These are phyloP conservation scores for Mercurialis annua DNA, from an alignment of 345 rosid genomes.

Conservation along the genomic window DNA sequence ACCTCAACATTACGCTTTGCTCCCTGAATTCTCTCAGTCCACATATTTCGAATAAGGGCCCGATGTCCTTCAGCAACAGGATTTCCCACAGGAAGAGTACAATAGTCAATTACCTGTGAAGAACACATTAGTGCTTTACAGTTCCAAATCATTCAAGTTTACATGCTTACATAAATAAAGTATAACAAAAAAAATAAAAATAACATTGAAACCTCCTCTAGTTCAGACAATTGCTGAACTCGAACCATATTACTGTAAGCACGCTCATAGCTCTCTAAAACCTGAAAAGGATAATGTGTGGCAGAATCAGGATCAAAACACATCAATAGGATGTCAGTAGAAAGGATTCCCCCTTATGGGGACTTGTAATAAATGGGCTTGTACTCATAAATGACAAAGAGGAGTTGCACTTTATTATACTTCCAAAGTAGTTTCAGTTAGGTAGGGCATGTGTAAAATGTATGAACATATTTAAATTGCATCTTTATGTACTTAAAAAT, in stretches of 20 bases:
- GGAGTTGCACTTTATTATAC: not conserved
- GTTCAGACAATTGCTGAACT: slow-evolving; percentile 95
- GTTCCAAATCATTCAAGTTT: not conserved
- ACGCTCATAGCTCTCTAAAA: slow-evolving; percentile 97
- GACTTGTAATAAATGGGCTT: not conserved
- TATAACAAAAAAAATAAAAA: slow-evolving; percentile 10
- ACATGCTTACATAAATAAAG: slow-evolving; percentile 3
- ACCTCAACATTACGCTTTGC: slow-evolving; percentile 97
- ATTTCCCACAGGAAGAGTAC: slow-evolving; percentile 75
- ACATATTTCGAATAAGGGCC: slow-evolving; percentile 90
- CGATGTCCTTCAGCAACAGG: slow-evolving; percentile 80
- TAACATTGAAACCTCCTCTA: slow-evolving; percentile 71
- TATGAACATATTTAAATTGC: no score
- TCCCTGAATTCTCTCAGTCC: slow-evolving; percentile 97
- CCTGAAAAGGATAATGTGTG: slow-evolving; percentile 43
- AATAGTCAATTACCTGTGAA: slow-evolving; percentile 84
- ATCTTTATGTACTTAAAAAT: no score
- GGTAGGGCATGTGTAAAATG: no score
- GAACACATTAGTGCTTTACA: slow-evolving; percentile 13
- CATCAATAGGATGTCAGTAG: not conserved
- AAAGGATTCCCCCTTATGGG: not conserved
- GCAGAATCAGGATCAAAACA: not conserved
- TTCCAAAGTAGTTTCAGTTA: no score
- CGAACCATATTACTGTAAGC: slow-evolving; percentile 97
- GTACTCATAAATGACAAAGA: not conserved